Percentiles rank a stretch among this genome's conserved stretches.
Conservation (phyloP, 352 stramenopile species). For the Plasmopara muralis region DNA sequence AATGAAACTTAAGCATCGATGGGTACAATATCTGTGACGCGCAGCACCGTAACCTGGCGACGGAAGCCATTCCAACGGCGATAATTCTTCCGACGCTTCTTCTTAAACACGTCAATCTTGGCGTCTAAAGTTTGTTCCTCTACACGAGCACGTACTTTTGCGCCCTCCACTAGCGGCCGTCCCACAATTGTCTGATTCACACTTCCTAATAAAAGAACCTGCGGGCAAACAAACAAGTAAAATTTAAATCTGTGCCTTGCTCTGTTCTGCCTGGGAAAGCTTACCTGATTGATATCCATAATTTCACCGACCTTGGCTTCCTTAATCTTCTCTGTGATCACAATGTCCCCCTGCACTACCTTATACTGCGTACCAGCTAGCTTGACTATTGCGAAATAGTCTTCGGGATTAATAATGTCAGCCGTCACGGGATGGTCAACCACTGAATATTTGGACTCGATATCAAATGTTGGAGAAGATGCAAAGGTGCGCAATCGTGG, state of each 20-base stretch:
- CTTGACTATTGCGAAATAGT: constrained; percentile 84
- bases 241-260: neutral
- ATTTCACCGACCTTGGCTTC: constrained; percentile 80
- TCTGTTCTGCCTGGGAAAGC: neutral
- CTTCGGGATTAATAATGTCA: constrained; percentile 53
- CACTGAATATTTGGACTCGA: constrained; percentile 51
- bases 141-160: constrained; percentile 69
- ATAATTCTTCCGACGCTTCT: constrained; percentile 88
- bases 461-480: constrained; percentile 12
- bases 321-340: constrained; percentile 83
- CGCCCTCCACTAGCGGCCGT: constrained; percentile 57
- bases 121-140: constrained; percentile 84
- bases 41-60: constrained; percentile 78
- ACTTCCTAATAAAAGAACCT: constrained; percentile 76
- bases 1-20: constrained; percentile 28
- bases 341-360: constrained; percentile 77
- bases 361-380: constrained; percentile 83
- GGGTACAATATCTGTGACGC: constrained; percentile 73
- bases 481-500: constrained; percentile 15
- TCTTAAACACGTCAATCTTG: constrained; percentile 89
- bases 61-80: constrained; percentile 84
- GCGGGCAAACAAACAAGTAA: neutral
- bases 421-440: constrained; percentile 73
- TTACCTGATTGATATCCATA: constrained; percentile 68
- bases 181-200: constrained; percentile 83